Percentiles rank a stretch among this genome's conserved stretches.
Conservation (phyloP, 2,329 filamentous ascomycete genomes). For the Purpureocillium lavendulum region DNA sequence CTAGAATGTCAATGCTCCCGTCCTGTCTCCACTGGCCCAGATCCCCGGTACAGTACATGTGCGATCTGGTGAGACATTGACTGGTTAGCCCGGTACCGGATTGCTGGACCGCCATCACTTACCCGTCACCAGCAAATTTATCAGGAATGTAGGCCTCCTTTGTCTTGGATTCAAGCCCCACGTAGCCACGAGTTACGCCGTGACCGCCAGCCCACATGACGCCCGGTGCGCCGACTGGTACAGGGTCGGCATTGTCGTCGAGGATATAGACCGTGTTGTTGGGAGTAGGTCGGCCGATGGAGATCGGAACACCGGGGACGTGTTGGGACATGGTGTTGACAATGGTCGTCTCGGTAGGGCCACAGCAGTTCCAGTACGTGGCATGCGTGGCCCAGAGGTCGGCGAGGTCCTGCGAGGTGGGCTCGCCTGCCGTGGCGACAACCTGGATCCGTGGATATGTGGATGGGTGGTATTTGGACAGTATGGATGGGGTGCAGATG, state of each 20-base stretch:
- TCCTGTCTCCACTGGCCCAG: constrained; percentile 45
- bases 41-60: constrained; percentile 55
- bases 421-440: constrained; percentile 47
- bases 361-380: constrained; percentile 48
- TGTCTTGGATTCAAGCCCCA: constrained; percentile 44
- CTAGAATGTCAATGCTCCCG: constrained; percentile 45
- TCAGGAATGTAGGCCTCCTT: constrained; percentile 39
- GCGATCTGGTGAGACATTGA: constrained; percentile 19
- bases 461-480: constrained; percentile 32
- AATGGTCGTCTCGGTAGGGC: constrained; percentile 52
- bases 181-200: constrained; percentile 47
- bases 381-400: constrained; percentile 44
- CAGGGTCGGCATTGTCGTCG: constrained; percentile 34
- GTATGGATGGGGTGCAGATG: constrained; percentile 32
- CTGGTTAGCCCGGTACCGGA: constrained; percentile 3
- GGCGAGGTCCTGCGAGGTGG: constrained; percentile 39
- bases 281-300: constrained; percentile 46
- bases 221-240: constrained; percentile 37
- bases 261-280: constrained; percentile 50
- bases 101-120: constrained; percentile 4
- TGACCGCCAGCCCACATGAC: constrained; percentile 49
- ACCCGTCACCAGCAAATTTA: constrained; percentile 43
- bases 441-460: constrained; percentile 43
- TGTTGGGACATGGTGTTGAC: constrained; percentile 49
- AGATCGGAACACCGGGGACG: constrained; percentile 32